Percentiles rank a stretch among this genome's conserved stretches.
These are phyloP conservation scores for Sporothrix globosa DNA, from an alignment of 2,329 filamentous ascomycete genomes.

Conservation along the genomic window DNA sequence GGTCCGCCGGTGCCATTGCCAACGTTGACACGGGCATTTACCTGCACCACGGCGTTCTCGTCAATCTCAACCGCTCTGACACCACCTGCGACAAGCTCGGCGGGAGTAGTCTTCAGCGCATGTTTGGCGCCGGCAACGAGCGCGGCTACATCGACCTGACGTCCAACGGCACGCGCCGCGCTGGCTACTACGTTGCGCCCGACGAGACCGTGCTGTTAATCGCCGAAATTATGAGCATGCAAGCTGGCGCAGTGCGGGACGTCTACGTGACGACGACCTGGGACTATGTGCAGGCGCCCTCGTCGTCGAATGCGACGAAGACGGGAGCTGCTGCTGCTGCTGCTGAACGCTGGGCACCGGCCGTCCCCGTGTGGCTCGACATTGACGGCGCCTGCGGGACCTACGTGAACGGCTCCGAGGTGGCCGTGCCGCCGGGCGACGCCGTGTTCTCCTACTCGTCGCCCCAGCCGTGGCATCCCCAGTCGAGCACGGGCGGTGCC, in stretches of 20 bases:
- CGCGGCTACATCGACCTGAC: conserved; percentile 35
- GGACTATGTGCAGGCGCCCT: conserved; percentile 35
- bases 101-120: conserved; percentile 23
- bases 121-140: conserved; percentile 39
- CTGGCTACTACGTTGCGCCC: conserved; percentile 37
- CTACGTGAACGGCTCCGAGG: conserved; percentile 30
- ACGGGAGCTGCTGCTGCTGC: background rate
- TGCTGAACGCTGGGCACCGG: conserved; percentile 29
- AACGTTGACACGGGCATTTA: conserved; percentile 42
- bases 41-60: conserved; percentile 40
- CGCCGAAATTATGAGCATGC: conserved; percentile 38
- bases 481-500: background rate
- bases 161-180: conserved; percentile 35
- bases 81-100: conserved; percentile 28
- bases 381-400: conserved; percentile 38
- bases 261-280: conserved; percentile 37
- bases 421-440: conserved; percentile 30
- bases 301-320: background rate
- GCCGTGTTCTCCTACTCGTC: conserved; percentile 32
- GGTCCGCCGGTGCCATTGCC: conserved; percentile 38
- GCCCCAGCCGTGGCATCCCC: conserved; percentile 32
- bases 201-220: conserved; percentile 32
- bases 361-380: conserved; percentile 39
- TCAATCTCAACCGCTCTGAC: conserved; percentile 36
- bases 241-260: conserved; percentile 23